phyloP scores from a whole-genome alignment of 2,329 filamentous ascomycete species.

The Aspergillus ochraceoroseus region DNA sequence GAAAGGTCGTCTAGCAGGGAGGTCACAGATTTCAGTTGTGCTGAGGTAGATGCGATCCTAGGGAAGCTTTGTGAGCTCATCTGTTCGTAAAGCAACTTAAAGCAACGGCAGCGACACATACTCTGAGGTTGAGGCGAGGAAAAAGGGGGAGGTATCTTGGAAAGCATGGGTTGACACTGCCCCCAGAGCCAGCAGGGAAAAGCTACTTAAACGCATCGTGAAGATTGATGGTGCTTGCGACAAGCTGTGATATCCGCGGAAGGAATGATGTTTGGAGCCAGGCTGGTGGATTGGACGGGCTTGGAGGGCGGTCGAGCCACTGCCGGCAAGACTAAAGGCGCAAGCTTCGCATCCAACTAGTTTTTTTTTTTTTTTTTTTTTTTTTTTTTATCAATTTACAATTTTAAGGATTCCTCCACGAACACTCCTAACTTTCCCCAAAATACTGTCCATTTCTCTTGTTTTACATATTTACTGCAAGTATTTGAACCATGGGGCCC shows the following conservation, averaged over 20 bases:
- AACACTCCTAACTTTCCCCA: no score
- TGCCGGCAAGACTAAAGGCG: constrained; percentile 22
- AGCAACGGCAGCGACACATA: constrained; percentile 46
- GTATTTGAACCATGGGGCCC: constrained; percentile 46
- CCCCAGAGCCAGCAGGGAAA: constrained; percentile 49
- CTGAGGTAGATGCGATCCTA: constrained; percentile 40
- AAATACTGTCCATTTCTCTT: no score
- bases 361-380: constrained; percentile 4
- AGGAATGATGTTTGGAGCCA: constrained; percentile 30
- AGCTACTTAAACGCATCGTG: constrained; percentile 42
- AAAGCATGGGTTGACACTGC: constrained; percentile 65
- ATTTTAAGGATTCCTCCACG: neutral
- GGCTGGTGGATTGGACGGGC: constrained; percentile 23
- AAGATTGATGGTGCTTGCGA: constrained; percentile 14
- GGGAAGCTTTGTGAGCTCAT: constrained; percentile 27
- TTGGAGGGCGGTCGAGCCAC: constrained; percentile 37
- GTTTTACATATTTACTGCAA: neutral
- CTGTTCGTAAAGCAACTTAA: constrained; percentile 10
- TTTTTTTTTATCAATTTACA: no score
- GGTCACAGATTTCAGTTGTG: constrained; percentile 43
- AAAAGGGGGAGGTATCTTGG: constrained; percentile 80
- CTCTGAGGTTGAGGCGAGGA: constrained; percentile 79
- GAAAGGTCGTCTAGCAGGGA: constrained; percentile 43
- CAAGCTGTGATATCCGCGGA: constrained; percentile 18
- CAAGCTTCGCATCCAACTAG: constrained; percentile 8